phyloP scores from a whole-genome alignment of 1,284 basidiomycete species.

The Malassezia obtusa region DNA sequence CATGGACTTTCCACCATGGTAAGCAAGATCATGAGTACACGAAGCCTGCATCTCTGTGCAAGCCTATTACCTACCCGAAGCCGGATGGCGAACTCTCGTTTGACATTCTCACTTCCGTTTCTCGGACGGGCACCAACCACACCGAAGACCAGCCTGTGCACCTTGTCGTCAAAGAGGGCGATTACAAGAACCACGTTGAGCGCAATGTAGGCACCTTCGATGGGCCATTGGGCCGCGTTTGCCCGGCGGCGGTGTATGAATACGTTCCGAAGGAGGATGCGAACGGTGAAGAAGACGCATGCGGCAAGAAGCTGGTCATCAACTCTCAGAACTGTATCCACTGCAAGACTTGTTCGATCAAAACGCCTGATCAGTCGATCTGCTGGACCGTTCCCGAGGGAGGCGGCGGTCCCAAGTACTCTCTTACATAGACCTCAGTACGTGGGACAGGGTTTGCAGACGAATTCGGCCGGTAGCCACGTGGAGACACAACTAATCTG shows the following conservation, averaged over 20 bases:
- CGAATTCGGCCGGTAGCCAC: not conserved
- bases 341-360: slow-evolving; percentile 47
- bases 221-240: slow-evolving; percentile 74
- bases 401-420: slow-evolving; percentile 46
- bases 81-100: slow-evolving; percentile 87
- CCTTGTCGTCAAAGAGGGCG: slow-evolving; percentile 55
- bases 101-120: slow-evolving; percentile 80
- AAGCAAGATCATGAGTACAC: slow-evolving; percentile 57
- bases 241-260: slow-evolving; percentile 95
- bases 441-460: too few relatives aligned
- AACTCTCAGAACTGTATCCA: slow-evolving; percentile 65
- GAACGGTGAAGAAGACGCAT: slow-evolving; percentile 53
- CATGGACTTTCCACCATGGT: slow-evolving; percentile 80
- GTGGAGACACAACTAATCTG: not conserved
- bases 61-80: slow-evolving; percentile 79
- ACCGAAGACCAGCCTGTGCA: slow-evolving; percentile 91
- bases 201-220: slow-evolving; percentile 64
- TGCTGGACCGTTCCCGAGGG: slow-evolving; percentile 44
- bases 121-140: slow-evolving; percentile 90
- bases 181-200: slow-evolving; percentile 57
- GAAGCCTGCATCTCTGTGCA: slow-evolving; percentile 52
- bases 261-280: slow-evolving; percentile 66
- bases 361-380: slow-evolving; percentile 45
- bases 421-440: slow-evolving; percentile 24
- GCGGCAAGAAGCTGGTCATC: slow-evolving; percentile 82